Evolutionary conservation across 1,284 basidiomycete genomes (phyloP).

Genomic region (Ceratobasidium theobromae): DNA sequence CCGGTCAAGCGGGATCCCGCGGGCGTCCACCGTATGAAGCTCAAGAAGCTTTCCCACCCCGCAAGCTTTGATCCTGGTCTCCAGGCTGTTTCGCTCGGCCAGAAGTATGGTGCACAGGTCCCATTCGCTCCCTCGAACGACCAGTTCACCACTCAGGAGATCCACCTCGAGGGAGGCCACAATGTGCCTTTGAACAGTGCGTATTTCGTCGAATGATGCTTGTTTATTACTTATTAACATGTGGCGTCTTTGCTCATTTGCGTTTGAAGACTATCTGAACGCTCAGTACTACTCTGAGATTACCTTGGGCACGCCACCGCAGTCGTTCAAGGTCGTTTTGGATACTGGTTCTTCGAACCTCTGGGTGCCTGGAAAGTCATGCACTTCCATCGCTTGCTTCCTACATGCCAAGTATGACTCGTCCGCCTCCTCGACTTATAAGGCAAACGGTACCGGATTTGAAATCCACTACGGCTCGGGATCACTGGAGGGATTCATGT

Average conservation of each 20-base stretch:
- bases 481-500: constrained; percentile 96
- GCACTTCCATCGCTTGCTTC: constrained; percentile 98
- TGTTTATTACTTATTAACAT: constrained; percentile 17
- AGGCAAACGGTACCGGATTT: constrained; percentile 89
- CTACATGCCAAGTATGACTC: constrained; percentile 93
- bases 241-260: constrained; percentile 29
- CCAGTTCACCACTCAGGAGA: constrained; percentile 80
- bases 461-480: constrained; percentile 96
- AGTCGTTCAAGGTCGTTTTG: constrained; percentile 82
- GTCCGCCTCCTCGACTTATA: constrained; percentile 80
- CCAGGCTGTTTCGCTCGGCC: constrained; percentile 71
- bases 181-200: constrained; percentile 86
- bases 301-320: constrained; percentile 75
- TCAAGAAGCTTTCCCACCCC: constrained; percentile 70
- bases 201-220: constrained; percentile 43
- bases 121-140: constrained; percentile 63
- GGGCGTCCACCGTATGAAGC: constrained; percentile 79
- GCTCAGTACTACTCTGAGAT: constrained; percentile 97
- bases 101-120: constrained; percentile 83
- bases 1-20: constrained; percentile 37
- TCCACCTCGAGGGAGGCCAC: constrained; percentile 74
- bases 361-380: constrained; percentile 88
- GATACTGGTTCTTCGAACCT: constrained; percentile 91
- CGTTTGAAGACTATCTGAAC: constrained; percentile 84
- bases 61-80: constrained; percentile 59